Percentiles rank a stretch among this genome's conserved stretches.
Evolutionary conservation across 2,329 filamentous ascomycete species (phyloP).

Genomic region (Pyrenophora graminea): DNA sequence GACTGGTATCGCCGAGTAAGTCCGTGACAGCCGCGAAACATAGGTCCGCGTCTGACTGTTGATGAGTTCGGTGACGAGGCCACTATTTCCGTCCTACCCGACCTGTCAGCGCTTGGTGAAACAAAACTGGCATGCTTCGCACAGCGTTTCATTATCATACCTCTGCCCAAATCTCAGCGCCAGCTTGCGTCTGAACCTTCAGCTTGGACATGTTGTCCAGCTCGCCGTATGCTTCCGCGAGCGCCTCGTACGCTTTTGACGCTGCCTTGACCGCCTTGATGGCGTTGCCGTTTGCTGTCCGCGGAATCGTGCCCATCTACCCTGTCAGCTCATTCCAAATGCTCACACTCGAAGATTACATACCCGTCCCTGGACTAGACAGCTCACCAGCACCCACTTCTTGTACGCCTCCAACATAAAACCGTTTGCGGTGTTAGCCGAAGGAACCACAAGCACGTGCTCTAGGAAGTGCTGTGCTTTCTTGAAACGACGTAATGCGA

Average conservation of each 20-base stretch:
- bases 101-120: conserved; percentile 24
- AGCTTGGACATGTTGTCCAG: conserved; percentile 58
- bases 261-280: conserved; percentile 62
- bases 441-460: conserved; percentile 63
- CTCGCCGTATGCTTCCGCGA: conserved; percentile 70
- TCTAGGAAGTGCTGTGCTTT: conserved; percentile 55
- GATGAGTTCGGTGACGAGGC: conserved; percentile 71
- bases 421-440: conserved; percentile 68
- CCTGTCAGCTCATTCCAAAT: conserved; percentile 4
- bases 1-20: conserved; percentile 69
- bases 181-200: conserved; percentile 65
- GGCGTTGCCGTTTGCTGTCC: conserved; percentile 58
- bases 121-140: conserved; percentile 11
- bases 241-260: conserved; percentile 69
- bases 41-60: conserved; percentile 75
- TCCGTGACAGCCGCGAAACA: conserved; percentile 71
- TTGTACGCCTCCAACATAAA: conserved; percentile 90
- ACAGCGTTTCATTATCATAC: conserved; percentile 44
- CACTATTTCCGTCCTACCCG: conserved; percentile 68
- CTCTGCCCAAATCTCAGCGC: conserved; percentile 63
- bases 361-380: conserved; percentile 70
- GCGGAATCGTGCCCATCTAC: conserved; percentile 59
- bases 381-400: conserved; percentile 80
- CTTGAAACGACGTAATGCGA: conserved; percentile 49
- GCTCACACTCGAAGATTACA: conserved; percentile 20